Base-by-base conservation (phyloP, 2,329 filamentous ascomycete genomes). In the Rutstroemia sydowiana region DNA sequence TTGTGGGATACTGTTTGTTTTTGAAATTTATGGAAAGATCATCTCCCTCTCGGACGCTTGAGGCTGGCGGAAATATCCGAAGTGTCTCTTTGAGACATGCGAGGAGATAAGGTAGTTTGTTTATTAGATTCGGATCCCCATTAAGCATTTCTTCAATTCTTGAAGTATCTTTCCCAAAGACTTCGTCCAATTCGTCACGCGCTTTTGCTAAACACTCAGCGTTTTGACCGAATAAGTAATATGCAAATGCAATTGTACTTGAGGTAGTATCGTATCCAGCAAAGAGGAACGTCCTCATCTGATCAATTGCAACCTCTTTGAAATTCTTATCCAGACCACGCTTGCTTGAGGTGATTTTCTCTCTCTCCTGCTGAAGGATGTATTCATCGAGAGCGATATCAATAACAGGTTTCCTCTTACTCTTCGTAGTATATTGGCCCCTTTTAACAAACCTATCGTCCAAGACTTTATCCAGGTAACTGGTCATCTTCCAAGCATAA, bases 201-300 rank as follows among this genome's bases (percentile, higher is more conserved):
- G 61, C 48, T 40, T 45, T 51, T 5, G 39, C 39, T n/a, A 61
- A 28, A 10, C 48, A 51, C 31, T 57, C 50, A 2, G 59, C 58
- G 42, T 62, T 37, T n/a, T 56, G 48, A 4, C 45, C 48, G 7
- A 62, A 48, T 6, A 61, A 39, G 32, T 61, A 52, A 37, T 58
- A 59, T 9, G 43, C 53, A 28, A 60, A 60, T 6, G 31, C 37
- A 6, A 62, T 52, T n/a, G 56, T 60, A 16, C 54, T 55, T 9
- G 56, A 52, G n/a, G 59, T 60, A 3, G 59, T 59, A 26, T 61
- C 61, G 31, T 63, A 59, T 1, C 61, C 60, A 3, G 56, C 57
- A 40, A 62, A 59, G 10, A 61, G 45, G 23, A 62, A 59, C 1
- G 55, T 31, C 10, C 56, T 54, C 18, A 61, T 58, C 23, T 60